phyloP scores from a whole-genome alignment of 2,329 filamentous ascomycete species.

The Domatiomyces globalis region DNA sequence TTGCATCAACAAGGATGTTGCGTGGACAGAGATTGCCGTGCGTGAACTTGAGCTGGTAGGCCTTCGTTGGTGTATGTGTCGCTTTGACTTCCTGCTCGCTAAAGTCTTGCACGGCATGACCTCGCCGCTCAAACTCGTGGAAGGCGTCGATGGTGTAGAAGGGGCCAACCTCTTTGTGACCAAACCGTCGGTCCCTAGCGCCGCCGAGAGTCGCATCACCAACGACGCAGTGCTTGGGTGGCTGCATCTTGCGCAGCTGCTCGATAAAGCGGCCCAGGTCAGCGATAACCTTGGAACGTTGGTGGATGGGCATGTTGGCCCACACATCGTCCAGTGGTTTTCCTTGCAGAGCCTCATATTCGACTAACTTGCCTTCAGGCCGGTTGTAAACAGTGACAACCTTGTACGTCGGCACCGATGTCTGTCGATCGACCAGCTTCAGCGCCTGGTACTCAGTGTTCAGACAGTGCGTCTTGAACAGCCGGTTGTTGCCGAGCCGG shows the following conservation, averaged over 20 bases:
- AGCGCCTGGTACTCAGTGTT: slow-evolving; percentile 18
- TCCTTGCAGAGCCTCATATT: slow-evolving; percentile 16
- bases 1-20: slow-evolving; percentile 20
- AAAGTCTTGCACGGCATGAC: slow-evolving; percentile 13
- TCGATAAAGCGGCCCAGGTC: slow-evolving; percentile 17
- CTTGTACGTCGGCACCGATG: slow-evolving; percentile 15
- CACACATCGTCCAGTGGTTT: slow-evolving; percentile 12
- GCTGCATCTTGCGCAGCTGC: slow-evolving; percentile 17
- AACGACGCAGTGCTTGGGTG: slow-evolving; percentile 16
- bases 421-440: slow-evolving; percentile 15
- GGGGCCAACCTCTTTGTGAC: slow-evolving; percentile 13
- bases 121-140: slow-evolving; percentile 15
- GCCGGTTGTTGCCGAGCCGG: slow-evolving; percentile 12
- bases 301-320: slow-evolving; percentile 12
- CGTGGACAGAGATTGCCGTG: slow-evolving; percentile 20
- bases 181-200: slow-evolving; percentile 17
- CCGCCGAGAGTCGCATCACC: slow-evolving; percentile 17
- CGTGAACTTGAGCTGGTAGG: slow-evolving; percentile 20
- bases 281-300: slow-evolving; percentile 15
- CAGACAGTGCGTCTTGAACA: slow-evolving; percentile 16
- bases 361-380: slow-evolving; percentile 16
- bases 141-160: slow-evolving; percentile 17
- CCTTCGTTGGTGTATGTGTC: slow-evolving; percentile 11
- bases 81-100: slow-evolving; percentile 12
- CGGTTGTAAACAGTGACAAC: slow-evolving; percentile 16